Evolutionary conservation across 1,284 basidiomycete species (phyloP).

Genomic region (Amylostereum chailletii): DNA sequence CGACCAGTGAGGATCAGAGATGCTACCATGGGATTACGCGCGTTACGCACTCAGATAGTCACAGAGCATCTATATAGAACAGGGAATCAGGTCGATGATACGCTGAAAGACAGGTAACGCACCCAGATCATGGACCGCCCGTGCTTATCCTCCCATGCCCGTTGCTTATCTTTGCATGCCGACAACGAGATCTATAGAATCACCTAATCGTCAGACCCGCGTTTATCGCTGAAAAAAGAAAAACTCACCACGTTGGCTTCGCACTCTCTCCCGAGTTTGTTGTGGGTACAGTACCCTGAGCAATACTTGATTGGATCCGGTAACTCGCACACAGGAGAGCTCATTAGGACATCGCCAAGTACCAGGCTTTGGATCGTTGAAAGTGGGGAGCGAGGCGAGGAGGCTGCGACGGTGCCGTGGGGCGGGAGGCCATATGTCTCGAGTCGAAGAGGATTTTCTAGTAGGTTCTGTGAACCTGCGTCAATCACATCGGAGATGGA

Average conservation of each 20-base stretch:
- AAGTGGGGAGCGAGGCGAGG: not conserved
- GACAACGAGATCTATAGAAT: not conserved
- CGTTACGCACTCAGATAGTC: not conserved
- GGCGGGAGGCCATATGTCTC: too few species aligned
- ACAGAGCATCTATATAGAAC: not conserved
- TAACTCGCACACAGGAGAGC: not conserved
- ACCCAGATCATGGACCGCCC: slow-evolving; percentile 4
- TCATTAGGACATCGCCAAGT: not conserved
- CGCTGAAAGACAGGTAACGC: not conserved
- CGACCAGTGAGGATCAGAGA: too few species aligned
- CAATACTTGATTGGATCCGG: not conserved
- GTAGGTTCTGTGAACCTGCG: too few species aligned
- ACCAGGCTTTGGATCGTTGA: not conserved
- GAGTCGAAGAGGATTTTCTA: too few species aligned
- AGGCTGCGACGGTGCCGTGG: too few species aligned
- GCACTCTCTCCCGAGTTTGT: not conserved
- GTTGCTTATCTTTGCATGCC: not conserved
- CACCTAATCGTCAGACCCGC: not conserved
- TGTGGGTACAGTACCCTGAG: not conserved
- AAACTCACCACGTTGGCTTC: not conserved
- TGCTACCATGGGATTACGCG: too few species aligned
- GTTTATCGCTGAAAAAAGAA: too few species aligned
- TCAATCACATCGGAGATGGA: too few species aligned
- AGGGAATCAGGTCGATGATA: not conserved
- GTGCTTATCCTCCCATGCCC: not conserved